These are phyloP conservation scores for Mediolabrus comicus DNA, from an alignment of 108 stramenopile species.

Conservation along the genomic window DNA sequence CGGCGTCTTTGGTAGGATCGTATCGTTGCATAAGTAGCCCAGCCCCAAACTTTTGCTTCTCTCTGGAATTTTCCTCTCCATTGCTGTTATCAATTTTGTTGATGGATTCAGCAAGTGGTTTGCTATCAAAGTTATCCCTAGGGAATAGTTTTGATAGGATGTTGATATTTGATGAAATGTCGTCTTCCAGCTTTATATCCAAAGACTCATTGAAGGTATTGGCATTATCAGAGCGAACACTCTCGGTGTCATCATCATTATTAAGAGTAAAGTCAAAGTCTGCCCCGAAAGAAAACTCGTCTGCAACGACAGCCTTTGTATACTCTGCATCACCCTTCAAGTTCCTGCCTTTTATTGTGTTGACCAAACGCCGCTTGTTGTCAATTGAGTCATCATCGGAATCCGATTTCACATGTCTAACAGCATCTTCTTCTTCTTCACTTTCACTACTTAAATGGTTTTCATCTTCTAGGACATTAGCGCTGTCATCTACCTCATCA, in stretches of 20 bases:
- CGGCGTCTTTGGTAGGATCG: conserved; percentile 51
- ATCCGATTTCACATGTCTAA: conserved; percentile 1
- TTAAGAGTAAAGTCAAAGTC: conserved; percentile 20
- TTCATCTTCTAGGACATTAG: background rate
- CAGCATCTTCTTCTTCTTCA: conserved; percentile 14
- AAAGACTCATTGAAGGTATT: conserved; percentile 4
- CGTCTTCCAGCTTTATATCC: conserved; percentile 44
- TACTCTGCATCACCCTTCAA: conserved; percentile 6
- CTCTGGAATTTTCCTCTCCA: background rate
- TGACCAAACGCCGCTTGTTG: background rate
- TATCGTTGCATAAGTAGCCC: conserved; percentile 37
- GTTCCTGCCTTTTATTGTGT: conserved; percentile 3
- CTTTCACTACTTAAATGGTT: background rate
- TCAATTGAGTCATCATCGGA: conserved; percentile 15
- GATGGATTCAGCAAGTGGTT: conserved; percentile 54
- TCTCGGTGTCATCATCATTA: conserved; percentile 17
- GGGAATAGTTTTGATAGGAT: conserved; percentile 20
- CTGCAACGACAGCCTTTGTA: conserved; percentile 18
- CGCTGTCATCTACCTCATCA: conserved; percentile 11
- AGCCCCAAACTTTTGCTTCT: background rate
- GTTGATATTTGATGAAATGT: conserved; percentile 60
- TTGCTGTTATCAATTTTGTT: background rate
- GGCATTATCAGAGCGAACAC: conserved; percentile 15
- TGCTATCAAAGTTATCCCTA: conserved; percentile 20
- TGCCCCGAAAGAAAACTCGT: conserved; percentile 58